Evolutionary conservation across 345 rosid species (phyloP), one percentile per base, ranked within the genome.

Genomic region (Melaleuca alternifolia): DNA sequence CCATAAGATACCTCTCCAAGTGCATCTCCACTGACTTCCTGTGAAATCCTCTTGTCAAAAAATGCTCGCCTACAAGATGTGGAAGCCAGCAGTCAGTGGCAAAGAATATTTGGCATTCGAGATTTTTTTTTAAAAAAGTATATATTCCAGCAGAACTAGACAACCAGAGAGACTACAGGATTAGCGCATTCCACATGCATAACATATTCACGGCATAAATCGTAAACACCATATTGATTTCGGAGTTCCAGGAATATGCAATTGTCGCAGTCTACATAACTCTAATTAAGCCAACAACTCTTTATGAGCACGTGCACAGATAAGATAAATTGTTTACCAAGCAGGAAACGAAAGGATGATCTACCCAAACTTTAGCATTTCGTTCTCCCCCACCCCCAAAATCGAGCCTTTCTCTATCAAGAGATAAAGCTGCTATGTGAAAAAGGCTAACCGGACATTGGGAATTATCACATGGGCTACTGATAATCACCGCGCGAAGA

Each of bases 21-120:
- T 52, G 95, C 91, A 92, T 95, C 96, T 85, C 98, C 98, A 76
- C 88, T 90, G 90, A 95, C 98, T 89, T 95, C 98, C 89, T 95
- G 96, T 4, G 96, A 95, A 92, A 95, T 90, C 89, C 98, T 93
- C 93, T 93, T 95, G 84, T 95, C 98, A 62, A 33, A 92, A 85
- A 95, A 92, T 5, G 92, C 93, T 18, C 96, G 94, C 51, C 96
- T 95, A 44, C 24, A 46, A 13, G 24, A 51, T 21, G 23, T 51
- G 7, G 28, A 71, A 1, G 1, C 7, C 23, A 53, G 28, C 44
- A 16, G 44, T 44, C 48, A 51, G 48, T 85, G 46, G 84, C 85
- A 86, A 61, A 81, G 50, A 62, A 37, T 37, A 71, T 71, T 37
- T 71, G 48, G 26, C 4, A 71, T 37, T 0, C 4, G 0, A 37